A percentile compares a stretch with the other conserved stretches of the same genome.
These are phyloP conservation scores for Colletotrichum camelliae DNA, from an alignment of 2,329 filamentous ascomycete genomes.

Conservation along the genomic window DNA sequence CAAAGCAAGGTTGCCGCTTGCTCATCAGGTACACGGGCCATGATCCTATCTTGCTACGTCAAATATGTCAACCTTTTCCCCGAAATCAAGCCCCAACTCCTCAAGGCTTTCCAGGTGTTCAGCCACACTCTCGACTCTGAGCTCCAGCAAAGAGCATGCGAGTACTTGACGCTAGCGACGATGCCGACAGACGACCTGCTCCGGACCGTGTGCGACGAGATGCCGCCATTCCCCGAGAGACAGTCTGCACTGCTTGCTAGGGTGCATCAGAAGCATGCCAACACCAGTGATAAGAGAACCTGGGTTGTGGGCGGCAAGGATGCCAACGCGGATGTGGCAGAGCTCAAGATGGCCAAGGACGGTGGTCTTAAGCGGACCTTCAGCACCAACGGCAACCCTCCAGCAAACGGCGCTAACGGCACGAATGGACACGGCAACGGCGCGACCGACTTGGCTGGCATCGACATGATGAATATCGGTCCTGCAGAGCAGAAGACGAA, in stretches of 20 bases:
- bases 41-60: conserved; percentile 93
- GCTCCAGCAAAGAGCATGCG: conserved; percentile 93
- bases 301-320: conserved; percentile 99
- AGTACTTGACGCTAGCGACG: conserved; percentile 86
- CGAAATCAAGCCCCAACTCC: conserved; percentile 94
- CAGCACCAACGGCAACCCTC: conserved; percentile 60
- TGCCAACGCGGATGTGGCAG: conserved; percentile 81
- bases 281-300: conserved; percentile 91
- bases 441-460: conserved; percentile 74
- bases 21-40: conserved; percentile 87
- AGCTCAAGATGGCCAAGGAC: conserved; percentile 81
- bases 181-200: conserved; percentile 90
- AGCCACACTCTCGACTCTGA: conserved; percentile 95
- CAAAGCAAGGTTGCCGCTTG: conserved; percentile 89
- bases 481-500: conserved; percentile 65
- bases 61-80: conserved; percentile 99
- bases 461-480: conserved; percentile 75
- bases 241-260: conserved; percentile 90
- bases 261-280: conserved; percentile 91
- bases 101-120: conserved; percentile 89
- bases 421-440: conserved; percentile 57
- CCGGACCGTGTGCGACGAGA: conserved; percentile 94
- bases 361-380: conserved; percentile 87
- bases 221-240: conserved; percentile 96
- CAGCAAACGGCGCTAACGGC: conserved; percentile 53